These are phyloP conservation scores for Priceomyces carsonii DNA, from an alignment of 805 yeast species.

Conservation along the genomic window DNA sequence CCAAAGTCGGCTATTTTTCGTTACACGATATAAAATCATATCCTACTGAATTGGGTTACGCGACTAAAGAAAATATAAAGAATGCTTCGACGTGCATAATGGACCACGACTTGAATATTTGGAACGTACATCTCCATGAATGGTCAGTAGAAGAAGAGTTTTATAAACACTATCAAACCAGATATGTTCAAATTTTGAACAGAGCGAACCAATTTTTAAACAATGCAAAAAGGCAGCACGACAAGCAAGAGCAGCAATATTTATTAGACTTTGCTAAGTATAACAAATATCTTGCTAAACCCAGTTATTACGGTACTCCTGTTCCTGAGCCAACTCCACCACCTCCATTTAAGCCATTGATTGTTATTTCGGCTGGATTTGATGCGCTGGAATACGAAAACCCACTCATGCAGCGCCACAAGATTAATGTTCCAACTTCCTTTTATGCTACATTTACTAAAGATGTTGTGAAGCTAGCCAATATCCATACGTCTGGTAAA, in stretches of 20 bases:
- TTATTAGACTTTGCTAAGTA: slow-evolving; percentile 23
- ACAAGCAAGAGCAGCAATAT: slow-evolving; percentile 31
- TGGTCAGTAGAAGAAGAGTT: slow-evolving; percentile 68
- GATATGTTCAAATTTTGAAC: slow-evolving; percentile 60
- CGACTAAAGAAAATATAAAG: slow-evolving; percentile 66
- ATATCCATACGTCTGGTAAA: slow-evolving; percentile 59
- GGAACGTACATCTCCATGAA: slow-evolving; percentile 80
- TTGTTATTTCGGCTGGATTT: slow-evolving; percentile 83
- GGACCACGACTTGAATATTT: slow-evolving; percentile 75
- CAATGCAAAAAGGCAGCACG: slow-evolving; percentile 47
- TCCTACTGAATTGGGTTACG: slow-evolving; percentile 80
- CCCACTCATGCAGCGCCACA: slow-evolving; percentile 83
- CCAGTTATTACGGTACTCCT: slow-evolving; percentile 28
- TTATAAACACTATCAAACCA: slow-evolving; percentile 56
- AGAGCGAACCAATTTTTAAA: slow-evolving; percentile 68
- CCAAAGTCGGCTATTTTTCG: slow-evolving; percentile 79
- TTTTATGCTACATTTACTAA: slow-evolving; percentile 72
- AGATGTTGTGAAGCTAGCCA: slow-evolving; percentile 71
- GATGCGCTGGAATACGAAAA: slow-evolving; percentile 85
- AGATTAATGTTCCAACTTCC: slow-evolving; percentile 77
- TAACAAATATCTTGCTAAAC: slow-evolving; percentile 32
- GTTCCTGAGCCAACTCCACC: slow-evolving; percentile 35
- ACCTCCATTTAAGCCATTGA: slow-evolving; percentile 45
- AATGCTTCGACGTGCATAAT: slow-evolving; percentile 78
- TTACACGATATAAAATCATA: slow-evolving; percentile 84